These are phyloP conservation scores for Heterobasidion irregulare DNA, from an alignment of 1,284 basidiomycete species.

Conservation along the genomic window DNA sequence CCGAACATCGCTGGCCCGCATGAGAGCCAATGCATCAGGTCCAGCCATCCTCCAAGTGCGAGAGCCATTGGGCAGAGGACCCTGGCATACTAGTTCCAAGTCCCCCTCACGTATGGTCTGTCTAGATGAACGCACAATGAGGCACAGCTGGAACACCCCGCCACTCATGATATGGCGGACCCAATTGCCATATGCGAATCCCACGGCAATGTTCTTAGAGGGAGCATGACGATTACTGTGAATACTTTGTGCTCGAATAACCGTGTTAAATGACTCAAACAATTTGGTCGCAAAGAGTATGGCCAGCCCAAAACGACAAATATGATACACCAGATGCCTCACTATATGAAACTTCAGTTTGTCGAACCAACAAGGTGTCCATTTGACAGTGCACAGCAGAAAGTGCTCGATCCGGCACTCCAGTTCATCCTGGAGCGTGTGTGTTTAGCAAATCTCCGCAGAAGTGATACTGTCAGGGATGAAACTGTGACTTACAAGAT, in stretches of 20 bases:
- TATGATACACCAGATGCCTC: constrained; percentile 13
- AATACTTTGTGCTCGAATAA: constrained; percentile 31
- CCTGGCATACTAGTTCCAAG: too few relatives aligned
- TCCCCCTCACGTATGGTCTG: too few relatives aligned
- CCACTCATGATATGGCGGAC: constrained; percentile 30
- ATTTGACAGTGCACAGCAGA: constrained; percentile 8
- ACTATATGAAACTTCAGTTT: constrained; percentile 20
- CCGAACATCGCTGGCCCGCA: too few relatives aligned
- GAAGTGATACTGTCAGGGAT: too few relatives aligned
- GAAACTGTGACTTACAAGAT: constrained; percentile 7
- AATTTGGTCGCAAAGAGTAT: constrained; percentile 21
- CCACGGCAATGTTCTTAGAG: constrained; percentile 29
- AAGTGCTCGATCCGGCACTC: constrained; percentile 11
- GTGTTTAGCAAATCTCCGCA: too few relatives aligned
- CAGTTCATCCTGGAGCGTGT: not conserved
- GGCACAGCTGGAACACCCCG: constrained; percentile 3
- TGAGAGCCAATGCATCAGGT: too few relatives aligned
- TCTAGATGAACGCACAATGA: too few relatives aligned
- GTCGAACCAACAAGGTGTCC: constrained; percentile 16
- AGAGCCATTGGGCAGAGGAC: too few relatives aligned
- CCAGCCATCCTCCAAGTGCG: too few relatives aligned
- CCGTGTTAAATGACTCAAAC: constrained; percentile 38
- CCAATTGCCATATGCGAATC: constrained; percentile 24
- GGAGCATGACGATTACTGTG: constrained; percentile 35
- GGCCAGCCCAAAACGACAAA: constrained; percentile 12